Conservation (phyloP, 2,329 filamentous ascomycete genomes). For the Ilyonectria robusta region DNA sequence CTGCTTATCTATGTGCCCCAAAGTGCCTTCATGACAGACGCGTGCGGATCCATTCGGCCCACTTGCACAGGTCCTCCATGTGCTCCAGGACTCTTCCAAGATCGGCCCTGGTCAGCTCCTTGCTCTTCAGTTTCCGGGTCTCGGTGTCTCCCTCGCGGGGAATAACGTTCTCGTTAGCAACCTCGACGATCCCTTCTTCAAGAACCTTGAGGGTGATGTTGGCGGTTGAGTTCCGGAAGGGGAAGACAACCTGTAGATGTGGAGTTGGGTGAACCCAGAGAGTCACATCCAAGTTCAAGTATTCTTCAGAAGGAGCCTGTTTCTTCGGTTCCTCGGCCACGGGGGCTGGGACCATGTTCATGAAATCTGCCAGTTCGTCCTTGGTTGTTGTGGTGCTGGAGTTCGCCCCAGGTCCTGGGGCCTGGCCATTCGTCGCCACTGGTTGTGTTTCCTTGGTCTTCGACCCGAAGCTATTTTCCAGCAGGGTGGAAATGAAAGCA, state of each 20-base stretch:
- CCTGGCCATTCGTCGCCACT: constrained; percentile 18
- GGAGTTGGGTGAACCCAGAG: constrained; percentile 66
- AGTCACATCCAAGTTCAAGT: constrained; percentile 65
- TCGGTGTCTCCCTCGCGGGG: constrained; percentile 32
- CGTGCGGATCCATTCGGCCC: constrained; percentile 67
- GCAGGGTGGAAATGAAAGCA: constrained; percentile 75
- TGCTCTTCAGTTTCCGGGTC: constrained; percentile 51
- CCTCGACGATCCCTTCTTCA: constrained; percentile 70
- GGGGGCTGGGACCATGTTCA: constrained; percentile 32
- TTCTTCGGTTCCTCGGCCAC: background rate
- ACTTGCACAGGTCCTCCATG: constrained; percentile 67
- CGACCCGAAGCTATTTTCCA: constrained; percentile 72
- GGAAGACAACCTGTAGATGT: constrained; percentile 68
- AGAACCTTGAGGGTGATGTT: constrained; percentile 72
- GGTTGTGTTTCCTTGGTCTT: constrained; percentile 45
- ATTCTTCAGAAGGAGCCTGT: constrained; percentile 28
- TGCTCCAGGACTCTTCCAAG: constrained; percentile 63
- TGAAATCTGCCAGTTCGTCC: constrained; percentile 53
- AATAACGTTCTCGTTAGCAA: constrained; percentile 70
- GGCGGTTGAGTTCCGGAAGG: constrained; percentile 63
- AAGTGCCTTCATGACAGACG: constrained; percentile 47
- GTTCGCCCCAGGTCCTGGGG: constrained; percentile 22
- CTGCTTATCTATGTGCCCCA: constrained; percentile 1
- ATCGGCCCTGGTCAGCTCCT: constrained; percentile 56
- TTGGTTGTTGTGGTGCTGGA: constrained; percentile 47